phyloP scores from a whole-genome alignment of 345 rosid species.

The Clarkia xantiana region DNA sequence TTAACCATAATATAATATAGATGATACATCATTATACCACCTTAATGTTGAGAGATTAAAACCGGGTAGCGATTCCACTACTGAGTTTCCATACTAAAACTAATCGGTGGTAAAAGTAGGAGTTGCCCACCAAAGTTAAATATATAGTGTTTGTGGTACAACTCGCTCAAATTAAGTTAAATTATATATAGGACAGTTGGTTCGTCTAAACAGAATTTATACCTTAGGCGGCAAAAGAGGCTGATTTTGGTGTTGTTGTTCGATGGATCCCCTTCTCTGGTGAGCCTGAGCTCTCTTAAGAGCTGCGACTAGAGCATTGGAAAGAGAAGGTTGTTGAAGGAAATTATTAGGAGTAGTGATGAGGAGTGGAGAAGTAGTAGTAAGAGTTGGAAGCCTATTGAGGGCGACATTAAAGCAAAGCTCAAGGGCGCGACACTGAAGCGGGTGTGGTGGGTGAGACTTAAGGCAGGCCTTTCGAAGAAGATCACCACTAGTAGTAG shows the following conservation, averaged over 20 bases:
- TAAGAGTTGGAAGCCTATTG: constrained; percentile 44
- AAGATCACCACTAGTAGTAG: constrained; percentile 25
- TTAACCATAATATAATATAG: too few relatives aligned
- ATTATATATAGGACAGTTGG: too few relatives aligned
- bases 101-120: too few relatives aligned
- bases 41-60: too few relatives aligned
- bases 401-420: constrained; percentile 79
- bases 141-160: too few relatives aligned
- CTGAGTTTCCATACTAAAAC: too few relatives aligned
- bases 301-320: constrained; percentile 62
- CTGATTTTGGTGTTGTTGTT: constrained; percentile 46
- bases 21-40: too few relatives aligned
- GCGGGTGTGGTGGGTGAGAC: constrained; percentile 40
- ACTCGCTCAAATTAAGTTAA: too few relatives aligned
- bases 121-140: too few relatives aligned
- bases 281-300: constrained; percentile 73
- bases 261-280: constrained; percentile 59
- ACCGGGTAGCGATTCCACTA: too few relatives aligned
- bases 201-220: too few relatives aligned
- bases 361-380: constrained; percentile 19
- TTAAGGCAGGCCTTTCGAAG: constrained; percentile 58
- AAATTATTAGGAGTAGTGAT: constrained; percentile 8
- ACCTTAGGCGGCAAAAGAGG: constrained; percentile 42
- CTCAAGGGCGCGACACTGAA: constrained; percentile 61
- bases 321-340: constrained; percentile 33